A percentile compares a stretch with the other conserved stretches of the same genome.
phyloP scores from a whole-genome alignment of 306 rosid species.

The Rosa multiflora region DNA sequence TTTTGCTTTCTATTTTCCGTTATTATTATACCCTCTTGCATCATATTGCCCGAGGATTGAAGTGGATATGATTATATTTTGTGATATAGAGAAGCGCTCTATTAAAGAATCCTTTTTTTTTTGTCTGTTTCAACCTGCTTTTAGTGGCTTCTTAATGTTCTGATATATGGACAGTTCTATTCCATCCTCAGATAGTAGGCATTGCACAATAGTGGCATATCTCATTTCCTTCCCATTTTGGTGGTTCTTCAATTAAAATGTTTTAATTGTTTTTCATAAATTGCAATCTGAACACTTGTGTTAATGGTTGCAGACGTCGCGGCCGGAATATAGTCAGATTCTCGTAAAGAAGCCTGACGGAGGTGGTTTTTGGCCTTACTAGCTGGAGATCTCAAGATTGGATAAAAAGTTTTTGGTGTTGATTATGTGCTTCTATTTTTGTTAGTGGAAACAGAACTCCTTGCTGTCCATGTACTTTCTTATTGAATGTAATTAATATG shows the following conservation, averaged over 20 bases:
- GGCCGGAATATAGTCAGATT: slow-evolving; percentile 88
- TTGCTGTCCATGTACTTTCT: background rate
- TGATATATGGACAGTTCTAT: background rate
- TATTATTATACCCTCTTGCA: background rate
- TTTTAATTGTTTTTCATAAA: background rate
- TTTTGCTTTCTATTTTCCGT: too few relatives aligned
- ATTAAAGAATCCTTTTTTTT: background rate
- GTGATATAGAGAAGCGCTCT: background rate
- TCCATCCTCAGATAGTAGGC: background rate
- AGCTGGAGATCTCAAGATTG: slow-evolving; percentile 20
- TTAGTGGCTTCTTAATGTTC: background rate
- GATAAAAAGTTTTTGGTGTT: background rate
- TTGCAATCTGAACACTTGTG: background rate
- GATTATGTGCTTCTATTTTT: background rate
- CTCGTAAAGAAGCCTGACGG: slow-evolving; percentile 78
- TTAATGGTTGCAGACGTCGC: slow-evolving; percentile 72
- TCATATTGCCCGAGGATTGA: background rate
- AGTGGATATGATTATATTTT: background rate
- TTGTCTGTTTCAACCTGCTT: background rate
- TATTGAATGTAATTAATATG: background rate
- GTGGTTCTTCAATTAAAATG: background rate
- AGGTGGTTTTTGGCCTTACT: slow-evolving; percentile 55
- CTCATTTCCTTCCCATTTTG: background rate
- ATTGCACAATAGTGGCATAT: background rate
- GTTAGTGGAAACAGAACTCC: background rate